Base-by-base conservation (phyloP, 768 basidiomycete genomes). In the Neoboletus magnificus region DNA sequence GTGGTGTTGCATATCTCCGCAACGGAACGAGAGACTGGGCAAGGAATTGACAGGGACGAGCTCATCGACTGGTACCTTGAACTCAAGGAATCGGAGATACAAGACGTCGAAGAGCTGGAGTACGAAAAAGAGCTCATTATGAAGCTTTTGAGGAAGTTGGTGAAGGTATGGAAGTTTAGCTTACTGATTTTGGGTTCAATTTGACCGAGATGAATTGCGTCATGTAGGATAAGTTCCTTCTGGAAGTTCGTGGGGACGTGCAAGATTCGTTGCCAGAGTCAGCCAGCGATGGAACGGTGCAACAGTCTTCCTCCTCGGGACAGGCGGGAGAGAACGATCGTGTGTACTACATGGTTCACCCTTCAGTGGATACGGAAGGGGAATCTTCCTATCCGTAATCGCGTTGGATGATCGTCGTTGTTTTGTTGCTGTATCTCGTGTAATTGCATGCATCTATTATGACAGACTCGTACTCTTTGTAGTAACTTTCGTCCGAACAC, bases 1-100 rank as follows among this genome's bases (percentile, higher is more conserved):
- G 83, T 97, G 63, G 85, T 99, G 29, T 66, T 95, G 54, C 88
- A 94, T 63, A 75, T 99, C 25, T 77, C 84, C 18, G 84, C 87
- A 36, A 76, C 84, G 13, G 97, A 99, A 74, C 78, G 81, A 27
- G 82, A 84, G 63, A 86, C 82, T 0, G 87, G 87, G 20, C 77
- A 73, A 50, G 95, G 95, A 3, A 74, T 96, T 39, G 90, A 93
- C 64, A 81, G 87, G 43, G 93, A 96, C 61, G 95, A 97, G 63
- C 79, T 99, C 52, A 89, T 96, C 59, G 93, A 96, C 68, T 96
- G 93, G 95, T 98, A 98, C 68, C 81, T 98, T 52, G 97, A 99
- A 75, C 73, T 82, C 60, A 89, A 85, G 70, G 97, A 99, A 71
- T 76, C 78, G 10, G 89, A 93, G 58, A 75, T 98, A 37, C 82